Evolutionary conservation across 768 basidiomycete species (phyloP).

Genomic region (Pleurotus salmoneostramineus): DNA sequence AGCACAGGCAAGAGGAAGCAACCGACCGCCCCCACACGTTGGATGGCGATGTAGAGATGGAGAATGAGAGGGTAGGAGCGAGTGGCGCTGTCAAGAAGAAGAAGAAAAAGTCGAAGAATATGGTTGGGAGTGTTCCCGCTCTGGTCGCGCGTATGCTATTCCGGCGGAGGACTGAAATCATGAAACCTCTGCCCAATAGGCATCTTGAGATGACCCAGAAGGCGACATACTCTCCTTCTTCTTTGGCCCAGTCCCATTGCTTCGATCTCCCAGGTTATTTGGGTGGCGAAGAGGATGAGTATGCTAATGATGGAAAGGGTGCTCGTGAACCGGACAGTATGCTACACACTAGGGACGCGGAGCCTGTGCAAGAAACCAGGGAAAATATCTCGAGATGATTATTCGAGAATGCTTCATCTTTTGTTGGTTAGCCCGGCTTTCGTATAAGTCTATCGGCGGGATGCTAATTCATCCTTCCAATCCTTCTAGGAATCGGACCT

Average conservation of each 20-base stretch:
- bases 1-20: neutral
- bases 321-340: neutral
- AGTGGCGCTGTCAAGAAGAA: slow-evolving; percentile 3
- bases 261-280: neutral
- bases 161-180: slow-evolving; percentile 14
- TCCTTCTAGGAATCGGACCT: no score
- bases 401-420: no score
- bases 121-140: slow-evolving; percentile 12
- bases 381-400: no score
- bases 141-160: slow-evolving; percentile 16
- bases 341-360: no score
- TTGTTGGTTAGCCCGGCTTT: no score
- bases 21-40: neutral
- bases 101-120: slow-evolving; percentile 6
- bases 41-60: neutral
- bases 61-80: neutral
- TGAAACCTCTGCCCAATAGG: slow-evolving; percentile 4
- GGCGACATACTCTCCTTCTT: neutral
- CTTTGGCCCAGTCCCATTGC: neutral
- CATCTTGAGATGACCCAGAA: neutral
- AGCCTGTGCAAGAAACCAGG: no score
- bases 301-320: neutral
- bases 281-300: neutral
- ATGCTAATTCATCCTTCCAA: no score
- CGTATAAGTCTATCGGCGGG: no score